Conservation (phyloP, 2,329 filamentous ascomycete genomes). For the Exophiala mesophila region DNA sequence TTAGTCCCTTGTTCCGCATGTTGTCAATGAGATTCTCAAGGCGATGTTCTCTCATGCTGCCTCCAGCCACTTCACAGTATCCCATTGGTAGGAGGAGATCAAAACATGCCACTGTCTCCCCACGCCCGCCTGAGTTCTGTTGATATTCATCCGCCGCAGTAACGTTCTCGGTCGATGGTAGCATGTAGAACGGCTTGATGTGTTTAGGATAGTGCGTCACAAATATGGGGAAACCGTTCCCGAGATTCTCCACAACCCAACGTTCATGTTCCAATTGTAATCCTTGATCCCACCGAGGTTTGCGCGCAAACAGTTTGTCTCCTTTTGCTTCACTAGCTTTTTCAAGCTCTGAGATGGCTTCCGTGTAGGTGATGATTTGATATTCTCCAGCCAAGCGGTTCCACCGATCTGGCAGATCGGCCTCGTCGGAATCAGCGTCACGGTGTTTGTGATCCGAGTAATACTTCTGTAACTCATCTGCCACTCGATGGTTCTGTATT, state of each 20-base stretch:
- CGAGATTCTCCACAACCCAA: slow-evolving; percentile 68
- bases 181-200: slow-evolving; percentile 92
- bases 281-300: slow-evolving; percentile 65
- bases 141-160: background rate
- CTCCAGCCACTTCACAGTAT: slow-evolving; percentile 79
- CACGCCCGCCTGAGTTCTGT: slow-evolving; percentile 2
- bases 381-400: slow-evolving; percentile 60
- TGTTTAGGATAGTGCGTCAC: slow-evolving; percentile 86
- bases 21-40: slow-evolving; percentile 61
- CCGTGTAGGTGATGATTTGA: slow-evolving; percentile 77
- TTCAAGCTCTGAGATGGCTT: slow-evolving; percentile 67
- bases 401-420: slow-evolving; percentile 58
- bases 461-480: slow-evolving; percentile 50
- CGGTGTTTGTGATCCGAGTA: slow-evolving; percentile 22
- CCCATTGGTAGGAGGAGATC: slow-evolving; percentile 76
- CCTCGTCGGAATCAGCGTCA: slow-evolving; percentile 9
- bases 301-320: slow-evolving; percentile 56
- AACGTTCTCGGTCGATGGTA: slow-evolving; percentile 41
- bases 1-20: slow-evolving; percentile 66
- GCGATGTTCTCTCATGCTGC: slow-evolving; percentile 82
- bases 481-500: slow-evolving; percentile 32
- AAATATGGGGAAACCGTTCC: slow-evolving; percentile 68
- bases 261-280: slow-evolving; percentile 91
- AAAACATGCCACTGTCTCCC: slow-evolving; percentile 75
- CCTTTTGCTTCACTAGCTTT: slow-evolving; percentile 48